These are phyloP conservation scores for Eucalyptus polybractea DNA, from an alignment of 345 rosid species.

Conservation along the genomic window DNA sequence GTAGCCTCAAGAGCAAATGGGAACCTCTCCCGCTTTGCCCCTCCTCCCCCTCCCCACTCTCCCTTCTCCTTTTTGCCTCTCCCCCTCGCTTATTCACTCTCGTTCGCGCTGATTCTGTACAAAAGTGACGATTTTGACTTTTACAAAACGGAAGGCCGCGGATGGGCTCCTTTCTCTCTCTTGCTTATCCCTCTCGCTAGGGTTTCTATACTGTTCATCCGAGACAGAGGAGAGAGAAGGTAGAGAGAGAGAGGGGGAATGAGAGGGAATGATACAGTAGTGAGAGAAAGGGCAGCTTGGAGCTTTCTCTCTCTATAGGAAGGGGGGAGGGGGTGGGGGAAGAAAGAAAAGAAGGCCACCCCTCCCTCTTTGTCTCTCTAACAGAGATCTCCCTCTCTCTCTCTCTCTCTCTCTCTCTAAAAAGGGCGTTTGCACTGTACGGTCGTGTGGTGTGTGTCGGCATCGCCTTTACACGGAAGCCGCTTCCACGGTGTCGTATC, in stretches of 20 bases:
- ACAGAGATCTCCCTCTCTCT: not conserved
- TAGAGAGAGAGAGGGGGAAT: not conserved
- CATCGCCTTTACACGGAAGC: not conserved
- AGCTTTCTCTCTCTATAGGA: not conserved
- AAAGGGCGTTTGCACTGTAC: not conserved
- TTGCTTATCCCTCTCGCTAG: not conserved
- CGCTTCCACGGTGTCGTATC: not conserved
- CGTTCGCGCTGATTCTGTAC: slow-evolving; percentile 12
- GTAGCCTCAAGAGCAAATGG: not conserved
- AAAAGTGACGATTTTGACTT: not conserved
- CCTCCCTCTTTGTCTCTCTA: not conserved
- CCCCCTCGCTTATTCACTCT: not conserved
- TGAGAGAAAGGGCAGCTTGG: not conserved
- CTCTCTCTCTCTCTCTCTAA: not conserved
- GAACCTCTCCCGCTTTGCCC: not conserved
- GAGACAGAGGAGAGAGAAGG: not conserved
- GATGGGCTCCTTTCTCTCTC: not conserved
- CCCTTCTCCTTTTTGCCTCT: not conserved
- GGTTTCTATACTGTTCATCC: not conserved
- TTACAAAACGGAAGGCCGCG: not conserved
- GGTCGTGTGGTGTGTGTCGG: not conserved
- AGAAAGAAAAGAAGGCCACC: not conserved
- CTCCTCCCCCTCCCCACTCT: not conserved
- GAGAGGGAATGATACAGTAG: not conserved
- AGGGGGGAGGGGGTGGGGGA: no score